Evolutionary conservation across 2,329 filamentous ascomycete genomes (phyloP), one percentile per base, ranked within the genome.

Genomic region (Stemphylium lycopersici): DNA sequence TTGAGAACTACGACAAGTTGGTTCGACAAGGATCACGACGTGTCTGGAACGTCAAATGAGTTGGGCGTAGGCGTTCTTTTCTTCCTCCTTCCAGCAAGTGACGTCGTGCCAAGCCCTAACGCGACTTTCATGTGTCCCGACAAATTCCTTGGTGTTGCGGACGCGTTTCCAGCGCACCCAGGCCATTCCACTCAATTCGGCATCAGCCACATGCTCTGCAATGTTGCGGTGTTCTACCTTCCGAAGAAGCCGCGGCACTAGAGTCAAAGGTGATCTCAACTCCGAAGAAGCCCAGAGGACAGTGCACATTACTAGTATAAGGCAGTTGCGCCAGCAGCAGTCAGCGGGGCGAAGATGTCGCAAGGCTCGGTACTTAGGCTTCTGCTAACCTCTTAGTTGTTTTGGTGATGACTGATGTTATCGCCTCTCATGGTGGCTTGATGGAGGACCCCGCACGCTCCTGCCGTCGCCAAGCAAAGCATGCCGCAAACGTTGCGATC

Each of bases 391-490:
- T 26, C 24, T 29, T 29, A 29, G 26, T 29, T 29, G 26, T 29
- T 29, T 11, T 11, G 26, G 8, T 6, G 11, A 37, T 15, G n/a
- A 43, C 18, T 32, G 12, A 4, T 39, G 26, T 15, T 42, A 50
- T 45, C 47, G 24, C 16, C 31, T 15, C 11, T 36, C 13, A 6
- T 26, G 40, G 40, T 36, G 41, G 16, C 39, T 22, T 22, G 5
- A 34, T 45, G 37, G 48, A 59, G 41, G 47, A 34, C 46, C 41
- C 48, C 49, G 56, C 50, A 44, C 34, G 40, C 26, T 13, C 22
- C 44, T 37, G 52, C 49, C 49, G 56, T 57, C 54, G 56, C 56
- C 56, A 59, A 59, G 56, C 48, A 8, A 18, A 50, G 20, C 31
- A 18, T 50, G 40, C 46, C 39, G 43, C 18, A 52, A 39, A 36